A percentile compares a stretch with the other conserved stretches of the same genome.
Evolutionary conservation across 495 filamentous ascomycete genomes (phyloP).

Genomic region (Hypoxylon fuscum): DNA sequence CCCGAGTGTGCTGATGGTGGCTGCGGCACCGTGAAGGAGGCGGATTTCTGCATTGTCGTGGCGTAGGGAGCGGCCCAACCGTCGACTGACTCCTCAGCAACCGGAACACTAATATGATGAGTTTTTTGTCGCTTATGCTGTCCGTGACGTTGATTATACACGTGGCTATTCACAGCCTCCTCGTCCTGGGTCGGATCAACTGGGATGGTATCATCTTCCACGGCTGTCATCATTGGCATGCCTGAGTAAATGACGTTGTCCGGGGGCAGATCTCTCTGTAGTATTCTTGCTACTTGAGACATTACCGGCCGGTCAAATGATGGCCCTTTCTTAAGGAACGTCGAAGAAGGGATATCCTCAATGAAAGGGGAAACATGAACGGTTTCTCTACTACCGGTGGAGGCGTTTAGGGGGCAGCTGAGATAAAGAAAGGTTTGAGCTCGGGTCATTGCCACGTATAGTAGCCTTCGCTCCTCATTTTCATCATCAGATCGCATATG

Average conservation of each 20-base stretch:
- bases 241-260: conserved; percentile 51
- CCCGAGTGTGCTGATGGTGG: conserved; percentile 40
- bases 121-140: conserved; percentile 44
- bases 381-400: conserved; percentile 43
- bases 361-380: conserved; percentile 55
- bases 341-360: conserved; percentile 39
- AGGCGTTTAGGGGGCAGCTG: conserved; percentile 70
- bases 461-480: conserved; percentile 87
- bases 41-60: conserved; percentile 58
- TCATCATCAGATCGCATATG: conserved; percentile 91
- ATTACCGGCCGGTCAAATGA: conserved; percentile 55
- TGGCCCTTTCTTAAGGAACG: conserved; percentile 54
- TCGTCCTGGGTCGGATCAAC: conserved; percentile 44
- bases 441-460: conserved; percentile 98
- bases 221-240: conserved; percentile 51
- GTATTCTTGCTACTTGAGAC: conserved; percentile 50
- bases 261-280: conserved; percentile 50
- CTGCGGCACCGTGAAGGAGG: conserved; percentile 51
- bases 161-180: conserved; percentile 16
- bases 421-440: conserved; percentile 92
- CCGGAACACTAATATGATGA: conserved; percentile 37
- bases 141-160: conserved; percentile 16
- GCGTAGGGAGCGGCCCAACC: conserved; percentile 47
- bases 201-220: conserved; percentile 54
- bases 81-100: conserved; percentile 36